Base-by-base conservation (phyloP, 805 yeast species). In the Kodamaea kaohsiungensis region DNA sequence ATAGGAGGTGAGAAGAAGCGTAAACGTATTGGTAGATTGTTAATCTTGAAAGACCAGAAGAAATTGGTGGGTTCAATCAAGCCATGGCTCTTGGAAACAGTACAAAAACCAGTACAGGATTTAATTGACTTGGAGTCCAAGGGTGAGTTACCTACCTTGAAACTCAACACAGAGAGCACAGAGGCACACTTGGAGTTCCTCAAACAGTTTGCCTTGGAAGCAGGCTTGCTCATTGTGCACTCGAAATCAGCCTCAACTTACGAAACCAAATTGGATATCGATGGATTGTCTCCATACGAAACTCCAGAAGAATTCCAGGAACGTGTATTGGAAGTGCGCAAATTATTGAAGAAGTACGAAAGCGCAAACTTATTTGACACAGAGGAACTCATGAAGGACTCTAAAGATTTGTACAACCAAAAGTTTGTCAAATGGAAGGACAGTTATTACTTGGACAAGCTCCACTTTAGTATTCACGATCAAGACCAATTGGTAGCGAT, bases 341-440 rank as follows among this genome's bases (percentile, higher is more conserved):
- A 76, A 59, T 70, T 78, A 2, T 71, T 88, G 54, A 87, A 86
- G 63, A 80, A 74, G 59, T 89, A 88, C 63, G 89, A 88, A 67
- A 74, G 81, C 39, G 86, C 91, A 15, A 73, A 82, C 63, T 66
- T 82, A 61, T 78, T 86, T 59, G 89, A 86, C 58, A 85, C 85
- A 59, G 84, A 83, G 58, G 79, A 78, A 56, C 66, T 76, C 54
- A 62, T 79, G 67, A 71, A 76, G 59, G 74, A 76, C 51, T 63
- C 68, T 57, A 85, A 86, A 58, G 81, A 81, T 53, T 71, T 89
- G 35, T 90, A 93, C 68, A 83, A 86, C 61, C 78, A 80, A 37
- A 89, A 90, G 66, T 92, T 92, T 64, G 78, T 82, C 53, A 69
- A 75, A 38, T 95, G 98, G 96, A 92, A 91, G 70, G 86, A 87